Percentiles rank a stretch among this genome's conserved stretches.
Conservation (phyloP, 768 basidiomycete genomes). For the Gloeostereum incarnatum region DNA sequence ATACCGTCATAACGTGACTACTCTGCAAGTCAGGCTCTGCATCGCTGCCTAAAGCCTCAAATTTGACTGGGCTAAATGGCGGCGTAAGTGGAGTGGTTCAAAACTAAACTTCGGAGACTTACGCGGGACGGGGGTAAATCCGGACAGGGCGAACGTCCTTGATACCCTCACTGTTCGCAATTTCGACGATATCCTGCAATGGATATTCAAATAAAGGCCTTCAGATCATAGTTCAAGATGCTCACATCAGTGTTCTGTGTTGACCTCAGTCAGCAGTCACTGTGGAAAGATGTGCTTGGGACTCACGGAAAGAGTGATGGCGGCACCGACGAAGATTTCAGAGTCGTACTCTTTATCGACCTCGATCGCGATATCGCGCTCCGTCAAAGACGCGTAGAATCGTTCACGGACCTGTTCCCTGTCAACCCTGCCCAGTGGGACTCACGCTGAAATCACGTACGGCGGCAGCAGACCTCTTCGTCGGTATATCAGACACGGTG, state of each 20-base stretch:
- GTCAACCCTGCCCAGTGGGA: too few species aligned
- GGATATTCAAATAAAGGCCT: too few species aligned
- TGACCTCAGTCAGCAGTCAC: too few species aligned
- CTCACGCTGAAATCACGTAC: background rate
- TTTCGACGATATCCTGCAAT: too few species aligned
- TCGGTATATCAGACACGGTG: conserved; percentile 22
- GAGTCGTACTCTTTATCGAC: conserved; percentile 45
- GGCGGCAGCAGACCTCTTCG: conserved; percentile 22
- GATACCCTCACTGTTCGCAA: conserved; percentile 41
- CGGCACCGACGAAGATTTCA: conserved; percentile 51
- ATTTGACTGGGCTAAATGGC: too few species aligned
- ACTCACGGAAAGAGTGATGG: conserved; percentile 35
- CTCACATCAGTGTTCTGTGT: too few species aligned
- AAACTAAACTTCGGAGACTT: conserved; percentile 6
- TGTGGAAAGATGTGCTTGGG: too few species aligned
- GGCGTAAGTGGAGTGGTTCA: too few species aligned
- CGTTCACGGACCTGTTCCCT: conserved; percentile 23
- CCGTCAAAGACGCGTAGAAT: conserved; percentile 37
- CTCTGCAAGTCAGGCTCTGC: too few species aligned
- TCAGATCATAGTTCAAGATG: too few species aligned
- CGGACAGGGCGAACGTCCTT: conserved; percentile 48
- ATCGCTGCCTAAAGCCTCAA: too few species aligned
- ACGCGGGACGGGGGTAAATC: conserved; percentile 32
- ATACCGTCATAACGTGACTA: too few species aligned
- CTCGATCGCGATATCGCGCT: conserved; percentile 31